A percentile compares a stretch with the other conserved stretches of the same genome.
These are phyloP conservation scores for Parachaetomium inaequale DNA, from an alignment of 495 filamentous ascomycete genomes.

Conservation along the genomic window DNA sequence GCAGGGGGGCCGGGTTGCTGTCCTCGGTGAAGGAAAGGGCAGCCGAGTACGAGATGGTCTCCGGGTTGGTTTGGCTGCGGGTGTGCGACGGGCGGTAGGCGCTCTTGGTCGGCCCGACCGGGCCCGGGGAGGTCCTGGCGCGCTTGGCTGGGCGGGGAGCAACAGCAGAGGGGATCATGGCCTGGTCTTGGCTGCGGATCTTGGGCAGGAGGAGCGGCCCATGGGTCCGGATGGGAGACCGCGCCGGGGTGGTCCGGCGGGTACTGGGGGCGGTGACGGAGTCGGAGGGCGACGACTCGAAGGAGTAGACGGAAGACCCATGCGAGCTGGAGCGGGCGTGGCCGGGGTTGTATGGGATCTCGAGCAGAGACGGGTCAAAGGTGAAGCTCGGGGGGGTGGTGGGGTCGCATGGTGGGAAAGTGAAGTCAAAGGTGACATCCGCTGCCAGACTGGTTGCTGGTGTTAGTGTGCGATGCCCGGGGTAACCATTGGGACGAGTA, in stretches of 20 bases:
- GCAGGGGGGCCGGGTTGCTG: slow-evolving; percentile 35
- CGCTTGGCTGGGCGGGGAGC: slow-evolving; percentile 39
- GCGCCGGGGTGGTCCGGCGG: slow-evolving; percentile 64
- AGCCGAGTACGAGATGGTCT: slow-evolving; percentile 53
- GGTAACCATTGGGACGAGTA: neutral
- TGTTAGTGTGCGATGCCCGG: slow-evolving; percentile 26
- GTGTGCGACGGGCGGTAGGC: slow-evolving; percentile 50
- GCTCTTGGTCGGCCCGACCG: slow-evolving; percentile 27
- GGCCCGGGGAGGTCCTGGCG: slow-evolving; percentile 36
- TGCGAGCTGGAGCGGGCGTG: slow-evolving; percentile 53
- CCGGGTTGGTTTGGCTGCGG: slow-evolving; percentile 66
- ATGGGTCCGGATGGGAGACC: slow-evolving; percentile 72
- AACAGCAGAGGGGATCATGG: slow-evolving; percentile 43
- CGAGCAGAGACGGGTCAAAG: slow-evolving; percentile 53
- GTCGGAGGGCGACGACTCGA: slow-evolving; percentile 76
- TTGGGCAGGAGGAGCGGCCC: slow-evolving; percentile 81
- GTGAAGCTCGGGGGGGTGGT: slow-evolving; percentile 49
- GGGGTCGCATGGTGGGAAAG: slow-evolving; percentile 46
- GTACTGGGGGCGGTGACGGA: slow-evolving; percentile 53
- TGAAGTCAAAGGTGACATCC: slow-evolving; percentile 53
- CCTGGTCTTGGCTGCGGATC: slow-evolving; percentile 81
- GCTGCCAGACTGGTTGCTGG: slow-evolving; percentile 42
- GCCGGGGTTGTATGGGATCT: slow-evolving; percentile 45
- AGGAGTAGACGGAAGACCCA: slow-evolving; percentile 51
- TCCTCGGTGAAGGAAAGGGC: slow-evolving; percentile 38